These are phyloP conservation scores for Candida silvicultrix DNA, from an alignment of 805 yeast genomes.

Conservation along the genomic window DNA sequence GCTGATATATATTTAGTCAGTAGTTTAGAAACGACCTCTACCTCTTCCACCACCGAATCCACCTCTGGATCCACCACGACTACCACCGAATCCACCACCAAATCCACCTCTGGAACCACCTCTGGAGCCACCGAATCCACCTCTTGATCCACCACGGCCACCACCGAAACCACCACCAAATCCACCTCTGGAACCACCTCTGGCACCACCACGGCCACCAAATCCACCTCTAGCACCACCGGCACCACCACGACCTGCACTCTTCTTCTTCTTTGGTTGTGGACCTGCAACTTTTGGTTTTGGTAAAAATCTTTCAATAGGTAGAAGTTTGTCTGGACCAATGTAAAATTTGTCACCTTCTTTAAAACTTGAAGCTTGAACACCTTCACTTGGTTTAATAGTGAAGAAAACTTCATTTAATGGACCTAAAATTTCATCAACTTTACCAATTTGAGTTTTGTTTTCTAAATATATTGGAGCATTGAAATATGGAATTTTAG, in stretches of 20 bases:
- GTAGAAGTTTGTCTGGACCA: constrained; percentile 91
- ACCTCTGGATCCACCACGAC: constrained; percentile 28
- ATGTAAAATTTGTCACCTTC: constrained; percentile 94
- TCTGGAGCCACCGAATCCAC: constrained; percentile 32
- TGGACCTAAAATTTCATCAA: constrained; percentile 97
- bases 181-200: constrained; percentile 43
- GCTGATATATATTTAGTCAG: neutral
- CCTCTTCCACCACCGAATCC: constrained; percentile 18
- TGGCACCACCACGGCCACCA: constrained; percentile 39
- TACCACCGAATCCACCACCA: constrained; percentile 27
- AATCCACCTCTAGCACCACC: constrained; percentile 33
- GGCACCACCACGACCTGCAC: constrained; percentile 49
- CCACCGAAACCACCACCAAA: constrained; percentile 43
- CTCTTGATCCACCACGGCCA: constrained; percentile 39
- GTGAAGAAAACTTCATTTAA: constrained; percentile 97
- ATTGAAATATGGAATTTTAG: constrained; percentile 94
- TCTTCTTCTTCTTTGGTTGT: constrained; percentile 66
- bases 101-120: constrained; percentile 32
- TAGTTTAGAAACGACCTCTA: constrained; percentile 19
- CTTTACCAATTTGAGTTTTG: constrained; percentile 94
- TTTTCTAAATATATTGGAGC: constrained; percentile 97
- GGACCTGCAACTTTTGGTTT: constrained; percentile 88
- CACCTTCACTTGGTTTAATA: constrained; percentile 93
- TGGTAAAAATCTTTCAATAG: constrained; percentile 94
- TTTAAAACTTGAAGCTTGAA: constrained; percentile 88